Evolutionary conservation across 768 basidiomycete species (phyloP).

Genomic region (Macrolepiota fuliginosa): DNA sequence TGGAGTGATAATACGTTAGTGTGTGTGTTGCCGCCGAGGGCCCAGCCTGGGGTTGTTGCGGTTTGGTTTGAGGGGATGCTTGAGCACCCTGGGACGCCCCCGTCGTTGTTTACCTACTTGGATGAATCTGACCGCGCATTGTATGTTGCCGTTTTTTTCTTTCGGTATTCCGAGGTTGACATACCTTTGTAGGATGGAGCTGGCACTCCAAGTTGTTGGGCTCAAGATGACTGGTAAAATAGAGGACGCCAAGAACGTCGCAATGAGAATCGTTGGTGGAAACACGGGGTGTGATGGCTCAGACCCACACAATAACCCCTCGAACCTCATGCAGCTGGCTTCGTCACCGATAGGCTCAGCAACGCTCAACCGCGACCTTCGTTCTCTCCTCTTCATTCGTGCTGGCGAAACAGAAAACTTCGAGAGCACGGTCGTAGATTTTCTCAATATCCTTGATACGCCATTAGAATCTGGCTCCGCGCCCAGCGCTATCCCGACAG

Average conservation of each 20-base stretch:
- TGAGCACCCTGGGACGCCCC: constrained; percentile 45
- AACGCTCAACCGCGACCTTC: constrained; percentile 40
- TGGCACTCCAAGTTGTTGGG: constrained; percentile 92
- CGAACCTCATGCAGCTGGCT: constrained; percentile 55
- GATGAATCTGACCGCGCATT: constrained; percentile 88
- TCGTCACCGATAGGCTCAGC: constrained; percentile 33
- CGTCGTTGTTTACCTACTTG: constrained; percentile 82
- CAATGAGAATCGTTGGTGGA: constrained; percentile 82
- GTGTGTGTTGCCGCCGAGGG: constrained; percentile 83
- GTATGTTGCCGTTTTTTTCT: constrained; percentile 34
- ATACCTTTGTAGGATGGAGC: constrained; percentile 71
- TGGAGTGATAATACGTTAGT: constrained; percentile 95
- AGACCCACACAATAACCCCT: constrained; percentile 31
- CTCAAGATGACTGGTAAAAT: constrained; percentile 96
- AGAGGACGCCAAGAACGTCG: constrained; percentile 90
- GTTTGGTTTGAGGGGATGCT: constrained; percentile 84
- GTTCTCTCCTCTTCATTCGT: constrained; percentile 54
- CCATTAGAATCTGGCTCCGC: constrained; percentile 41
- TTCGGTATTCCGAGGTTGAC: constrained; percentile 13
- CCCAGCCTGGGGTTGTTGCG: constrained; percentile 79
- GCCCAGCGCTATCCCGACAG: constrained; percentile 39
- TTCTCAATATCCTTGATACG: constrained; percentile 76
- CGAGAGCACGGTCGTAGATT: constrained; percentile 74
- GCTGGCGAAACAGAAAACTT: constrained; percentile 60
- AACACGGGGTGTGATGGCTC: constrained; percentile 56